Percentiles rank a stretch among this genome's conserved stretches.
Conservation (phyloP, 768 basidiomycete species). For the Lactarius deliciosus region DNA sequence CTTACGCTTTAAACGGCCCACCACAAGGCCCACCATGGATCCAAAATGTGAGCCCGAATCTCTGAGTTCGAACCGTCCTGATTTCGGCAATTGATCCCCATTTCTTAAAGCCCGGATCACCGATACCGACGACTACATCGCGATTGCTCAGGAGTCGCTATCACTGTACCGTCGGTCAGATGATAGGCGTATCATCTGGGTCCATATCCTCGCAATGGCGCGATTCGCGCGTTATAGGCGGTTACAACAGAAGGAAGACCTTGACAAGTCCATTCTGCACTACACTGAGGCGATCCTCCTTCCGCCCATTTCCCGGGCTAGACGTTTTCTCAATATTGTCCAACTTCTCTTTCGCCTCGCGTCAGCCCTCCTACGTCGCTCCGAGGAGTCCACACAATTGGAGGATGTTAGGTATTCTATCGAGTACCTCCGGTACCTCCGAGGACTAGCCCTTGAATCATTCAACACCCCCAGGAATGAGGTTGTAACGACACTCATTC, state of each 20-base stretch:
- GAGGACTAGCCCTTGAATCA: background rate
- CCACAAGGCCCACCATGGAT: no score
- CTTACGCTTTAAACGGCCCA: background rate
- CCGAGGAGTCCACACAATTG: background rate
- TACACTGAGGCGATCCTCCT: background rate
- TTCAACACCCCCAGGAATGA: background rate
- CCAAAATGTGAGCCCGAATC: background rate
- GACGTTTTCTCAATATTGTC: background rate
- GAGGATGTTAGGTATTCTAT: background rate
- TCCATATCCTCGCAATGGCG: background rate
- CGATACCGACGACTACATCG: background rate
- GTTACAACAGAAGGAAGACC: background rate
- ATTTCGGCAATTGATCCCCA: background rate
- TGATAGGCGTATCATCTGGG: background rate
- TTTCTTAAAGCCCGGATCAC: background rate
- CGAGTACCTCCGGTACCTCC: background rate
- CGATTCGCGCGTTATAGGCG: background rate
- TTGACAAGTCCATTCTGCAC: background rate
- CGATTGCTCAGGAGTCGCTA: background rate
- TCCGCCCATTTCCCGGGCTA: background rate
- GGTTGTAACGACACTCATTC: background rate
- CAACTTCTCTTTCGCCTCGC: background rate
- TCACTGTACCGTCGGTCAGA: background rate
- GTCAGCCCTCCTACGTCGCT: rapidly evolving
- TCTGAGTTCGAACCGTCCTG: background rate